A percentile compares a stretch with the other conserved stretches of the same genome.
Evolutionary conservation across 805 yeast genomes (phyloP).

Genomic region (Cyberlindnera xylosilytica): DNA sequence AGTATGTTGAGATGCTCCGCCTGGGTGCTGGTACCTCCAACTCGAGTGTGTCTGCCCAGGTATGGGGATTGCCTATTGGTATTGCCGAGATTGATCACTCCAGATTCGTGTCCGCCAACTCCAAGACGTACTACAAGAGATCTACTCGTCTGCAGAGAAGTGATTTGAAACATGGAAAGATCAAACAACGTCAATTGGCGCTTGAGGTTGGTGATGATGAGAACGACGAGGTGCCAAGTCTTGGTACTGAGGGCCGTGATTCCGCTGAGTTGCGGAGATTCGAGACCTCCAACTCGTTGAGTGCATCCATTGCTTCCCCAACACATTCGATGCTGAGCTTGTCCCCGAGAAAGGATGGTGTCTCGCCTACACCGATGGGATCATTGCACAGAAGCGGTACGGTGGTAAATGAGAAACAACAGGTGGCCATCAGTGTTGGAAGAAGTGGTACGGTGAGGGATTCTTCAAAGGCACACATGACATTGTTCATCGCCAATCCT

Average conservation of each 20-base stretch:
- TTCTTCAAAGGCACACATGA: slow-evolving; percentile 36
- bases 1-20: slow-evolving; percentile 45
- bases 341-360: slow-evolving; percentile 14
- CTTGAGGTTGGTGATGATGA: slow-evolving; percentile 73
- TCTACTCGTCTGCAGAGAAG: slow-evolving; percentile 24
- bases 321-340: slow-evolving; percentile 9
- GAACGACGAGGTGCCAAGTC: slow-evolving; percentile 10
- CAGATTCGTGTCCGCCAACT: slow-evolving; percentile 10
- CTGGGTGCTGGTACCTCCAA: slow-evolving; percentile 46
- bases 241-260: slow-evolving; percentile 9
- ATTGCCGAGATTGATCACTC: slow-evolving; percentile 44
- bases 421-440: slow-evolving; percentile 22
- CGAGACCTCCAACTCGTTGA: slow-evolving; percentile 11
- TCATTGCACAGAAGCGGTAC: slow-evolving; percentile 24
- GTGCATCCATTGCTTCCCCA: slow-evolving; percentile 9
- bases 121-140: slow-evolving; percentile 17
- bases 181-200: slow-evolving; percentile 65
- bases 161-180: slow-evolving; percentile 60
- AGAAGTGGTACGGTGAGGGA: slow-evolving; percentile 36
- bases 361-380: background rate
- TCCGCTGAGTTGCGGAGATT: slow-evolving; percentile 19
- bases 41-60: slow-evolving; percentile 43
- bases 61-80: slow-evolving; percentile 53
- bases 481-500: slow-evolving; percentile 57
- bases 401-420: slow-evolving; percentile 19